A percentile compares a stretch with the other conserved stretches of the same genome.
Evolutionary conservation across 148 eudicot species (phyloP).

Genomic region (Simmondsia chinensis): DNA sequence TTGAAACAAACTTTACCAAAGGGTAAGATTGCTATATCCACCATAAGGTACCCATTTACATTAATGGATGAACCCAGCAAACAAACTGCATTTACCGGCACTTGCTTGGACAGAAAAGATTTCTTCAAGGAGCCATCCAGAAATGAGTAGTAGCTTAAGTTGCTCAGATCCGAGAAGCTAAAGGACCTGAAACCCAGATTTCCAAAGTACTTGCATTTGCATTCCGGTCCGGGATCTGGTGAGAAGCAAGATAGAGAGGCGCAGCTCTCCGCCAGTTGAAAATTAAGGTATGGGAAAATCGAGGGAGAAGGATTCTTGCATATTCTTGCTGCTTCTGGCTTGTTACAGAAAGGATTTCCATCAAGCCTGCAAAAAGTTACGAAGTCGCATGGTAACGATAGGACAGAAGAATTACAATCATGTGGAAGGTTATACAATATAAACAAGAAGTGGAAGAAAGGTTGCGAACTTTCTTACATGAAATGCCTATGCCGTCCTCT

Average conservation of each 20-base stretch:
- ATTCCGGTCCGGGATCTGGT: constrained; percentile 28
- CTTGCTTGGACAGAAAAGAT: constrained; percentile 17
- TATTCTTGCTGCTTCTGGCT: constrained; percentile 25
- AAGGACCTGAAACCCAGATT: constrained; percentile 39
- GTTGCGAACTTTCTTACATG: constrained; percentile 26
- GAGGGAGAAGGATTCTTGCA: constrained; percentile 25
- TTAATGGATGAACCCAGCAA: constrained; percentile 30
- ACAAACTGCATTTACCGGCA: constrained; percentile 45
- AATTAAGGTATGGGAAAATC: constrained; percentile 8
- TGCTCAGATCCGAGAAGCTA: constrained; percentile 48
- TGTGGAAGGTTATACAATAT: too few relatives aligned
- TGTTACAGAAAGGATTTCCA: constrained; percentile 48
- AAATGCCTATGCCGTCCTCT: constrained; percentile 18
- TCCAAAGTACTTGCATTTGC: constrained; percentile 56
- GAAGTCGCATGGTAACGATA: background rate
- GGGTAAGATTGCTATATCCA: constrained; percentile 45
- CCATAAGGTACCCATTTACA: constrained; percentile 23
- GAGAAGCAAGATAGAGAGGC: constrained; percentile 29
- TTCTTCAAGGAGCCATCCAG: constrained; percentile 30
- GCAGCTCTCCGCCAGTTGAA: constrained; percentile 24
- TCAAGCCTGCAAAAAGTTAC: constrained; percentile 39
- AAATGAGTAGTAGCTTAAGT: constrained; percentile 24
- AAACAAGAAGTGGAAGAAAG: background rate
- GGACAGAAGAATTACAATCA: too few relatives aligned
- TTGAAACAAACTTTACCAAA: constrained; percentile 34